A percentile compares a stretch with the other conserved stretches of the same genome.
These are phyloP conservation scores for Exophiala alcalophila DNA, from an alignment of 2,329 filamentous ascomycete species.

Conservation along the genomic window DNA sequence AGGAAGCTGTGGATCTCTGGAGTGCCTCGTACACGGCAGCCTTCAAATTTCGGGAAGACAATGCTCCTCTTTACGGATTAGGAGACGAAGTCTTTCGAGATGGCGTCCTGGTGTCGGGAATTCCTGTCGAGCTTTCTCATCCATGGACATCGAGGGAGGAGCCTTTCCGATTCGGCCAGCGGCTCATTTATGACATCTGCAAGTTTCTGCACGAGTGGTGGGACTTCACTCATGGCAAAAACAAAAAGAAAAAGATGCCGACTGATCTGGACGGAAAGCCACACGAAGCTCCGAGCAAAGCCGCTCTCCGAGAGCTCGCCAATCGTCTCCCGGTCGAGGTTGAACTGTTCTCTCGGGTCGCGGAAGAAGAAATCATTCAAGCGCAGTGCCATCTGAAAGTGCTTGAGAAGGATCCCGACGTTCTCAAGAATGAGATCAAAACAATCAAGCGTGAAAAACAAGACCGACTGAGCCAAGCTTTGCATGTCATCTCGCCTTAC, in stretches of 20 bases:
- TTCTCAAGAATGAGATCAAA: constrained; percentile 18
- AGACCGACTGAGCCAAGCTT: constrained; percentile 14
- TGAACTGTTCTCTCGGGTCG: constrained; percentile 25
- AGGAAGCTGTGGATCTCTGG: constrained; percentile 74
- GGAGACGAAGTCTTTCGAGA: constrained; percentile 62
- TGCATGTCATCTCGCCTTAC: constrained; percentile 23
- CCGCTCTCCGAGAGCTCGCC: constrained; percentile 22
- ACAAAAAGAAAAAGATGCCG: constrained; percentile 30
- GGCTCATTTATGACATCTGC: constrained; percentile 26
- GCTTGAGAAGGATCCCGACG: constrained; percentile 18
- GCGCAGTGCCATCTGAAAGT: constrained; percentile 16
- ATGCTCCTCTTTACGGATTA: constrained; percentile 71
- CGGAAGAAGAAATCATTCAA: constrained; percentile 25
- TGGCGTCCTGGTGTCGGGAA: constrained; percentile 62
- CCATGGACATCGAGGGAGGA: constrained; percentile 74
- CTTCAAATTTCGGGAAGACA: constrained; percentile 68
- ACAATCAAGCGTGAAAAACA: constrained; percentile 18
- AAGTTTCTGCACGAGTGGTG: constrained; percentile 35
- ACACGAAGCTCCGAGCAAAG: constrained; percentile 26
- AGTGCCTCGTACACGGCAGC: constrained; percentile 61
- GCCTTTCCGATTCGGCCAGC: constrained; percentile 22
- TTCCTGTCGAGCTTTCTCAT: constrained; percentile 64
- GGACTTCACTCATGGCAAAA: constrained; percentile 29
- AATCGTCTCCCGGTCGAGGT: constrained; percentile 22
- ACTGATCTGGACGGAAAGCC: constrained; percentile 27